Base-by-base conservation (phyloP, 129 eudicot genomes). In the Chrysanthemum lavandulifolium region DNA sequence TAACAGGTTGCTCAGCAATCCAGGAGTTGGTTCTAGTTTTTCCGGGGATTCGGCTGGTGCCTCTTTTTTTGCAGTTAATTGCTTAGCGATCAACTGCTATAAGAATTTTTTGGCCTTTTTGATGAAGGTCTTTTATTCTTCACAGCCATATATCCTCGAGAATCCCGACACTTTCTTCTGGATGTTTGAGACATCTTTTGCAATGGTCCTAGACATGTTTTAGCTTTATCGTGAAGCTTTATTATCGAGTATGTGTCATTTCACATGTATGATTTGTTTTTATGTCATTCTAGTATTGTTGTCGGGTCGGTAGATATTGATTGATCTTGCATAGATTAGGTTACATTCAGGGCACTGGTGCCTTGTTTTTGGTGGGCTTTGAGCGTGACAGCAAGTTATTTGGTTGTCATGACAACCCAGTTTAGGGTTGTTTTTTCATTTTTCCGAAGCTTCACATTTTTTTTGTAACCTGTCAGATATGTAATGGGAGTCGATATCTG, bases 41-140 rank as follows among this genome's bases (percentile, higher is more conserved):
- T 80, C 88, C 67, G 71, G 65, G 83, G 60, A 51, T 68, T 61
- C 78, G 94, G 83, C 87, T 82, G 63, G 11, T 65, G 15, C 70
- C 77, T 71, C 74, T 74, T 85, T 77, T 85, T 85, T 90, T 87
- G 89, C 84, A 82, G 95, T 84, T 84, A 66, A 69, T 64, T 64
- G 9, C 54, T 11, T 68, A 43, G 12, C 54, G 13, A 76, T 25
- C 59, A 82, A 80, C 96, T 86, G 97, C 84, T 91, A 18, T 67
- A 69, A 82, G 85, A 72, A 78, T 81, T 90, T 79, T 86, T 74
- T 72, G 58, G 27, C 84, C 81, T 58, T 14, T 13, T 71, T 14
- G 52, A 19, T 80, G 72, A 3, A 33, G 77, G 75, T 57, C 51
- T 68, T 75, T 7, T 79, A 53, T 79, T 85, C 76, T 75, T 72